Evolutionary conservation across 2,329 filamentous ascomycete species (phyloP).

Genomic region (Anthostomella pinea): DNA sequence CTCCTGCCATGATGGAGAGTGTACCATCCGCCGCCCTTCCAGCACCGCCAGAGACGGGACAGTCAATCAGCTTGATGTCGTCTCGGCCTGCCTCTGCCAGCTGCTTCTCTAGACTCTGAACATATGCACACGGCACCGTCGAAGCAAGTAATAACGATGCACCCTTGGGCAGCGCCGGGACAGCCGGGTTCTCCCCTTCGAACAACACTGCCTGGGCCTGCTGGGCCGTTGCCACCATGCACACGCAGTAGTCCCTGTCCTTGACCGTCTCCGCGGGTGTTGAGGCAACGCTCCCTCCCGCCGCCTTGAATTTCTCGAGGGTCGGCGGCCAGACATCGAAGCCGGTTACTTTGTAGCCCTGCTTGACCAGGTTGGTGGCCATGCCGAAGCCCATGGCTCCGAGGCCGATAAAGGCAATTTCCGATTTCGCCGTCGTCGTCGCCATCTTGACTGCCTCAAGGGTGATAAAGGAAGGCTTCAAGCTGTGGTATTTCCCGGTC

Average conservation of each 20-base stretch:
- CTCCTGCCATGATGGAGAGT: constrained; percentile 72
- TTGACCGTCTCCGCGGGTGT: constrained; percentile 61
- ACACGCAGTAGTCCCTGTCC: constrained; percentile 60
- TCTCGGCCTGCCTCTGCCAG: constrained; percentile 52
- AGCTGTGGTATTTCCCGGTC: too few relatives aligned
- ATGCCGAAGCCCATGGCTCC: constrained; percentile 82
- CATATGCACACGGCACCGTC: constrained; percentile 66
- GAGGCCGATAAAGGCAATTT: constrained; percentile 68
- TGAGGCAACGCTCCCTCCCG: constrained; percentile 57
- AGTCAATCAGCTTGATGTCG: constrained; percentile 68
- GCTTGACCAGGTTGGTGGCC: constrained; percentile 69
- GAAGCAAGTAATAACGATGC: constrained; percentile 66
- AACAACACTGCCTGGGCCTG: constrained; percentile 68
- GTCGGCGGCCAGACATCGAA: constrained; percentile 69
- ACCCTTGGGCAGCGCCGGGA: constrained; percentile 48
- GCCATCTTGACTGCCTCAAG: constrained; percentile 13
- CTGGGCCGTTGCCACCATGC: constrained; percentile 72
- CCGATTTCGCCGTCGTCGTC: constrained; percentile 29
- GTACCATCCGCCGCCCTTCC: constrained; percentile 68
- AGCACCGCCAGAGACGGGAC: constrained; percentile 70
- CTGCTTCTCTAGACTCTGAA: constrained; percentile 56
- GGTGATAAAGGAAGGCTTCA: too few relatives aligned
- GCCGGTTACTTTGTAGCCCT: constrained; percentile 65
- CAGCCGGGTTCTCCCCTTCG: constrained; percentile 50
- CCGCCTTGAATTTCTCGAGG: constrained; percentile 61